These are phyloP conservation scores for Nakazawaea ambrosiae DNA, from an alignment of 805 yeast genomes.

Conservation along the genomic window DNA sequence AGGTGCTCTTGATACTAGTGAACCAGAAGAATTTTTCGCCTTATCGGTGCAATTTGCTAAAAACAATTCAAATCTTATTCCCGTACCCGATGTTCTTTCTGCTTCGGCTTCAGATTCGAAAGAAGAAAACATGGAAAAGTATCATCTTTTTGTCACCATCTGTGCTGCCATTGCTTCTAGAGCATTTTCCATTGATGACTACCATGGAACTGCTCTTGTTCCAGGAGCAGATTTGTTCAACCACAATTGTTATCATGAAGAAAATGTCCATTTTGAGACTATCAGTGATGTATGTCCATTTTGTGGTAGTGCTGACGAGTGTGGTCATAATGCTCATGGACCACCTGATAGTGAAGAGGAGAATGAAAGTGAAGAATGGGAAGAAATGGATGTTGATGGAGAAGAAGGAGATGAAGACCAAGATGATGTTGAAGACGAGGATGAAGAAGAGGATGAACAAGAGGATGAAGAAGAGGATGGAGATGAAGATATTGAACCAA, in stretches of 20 bases:
- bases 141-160: slow-evolving; percentile 45
- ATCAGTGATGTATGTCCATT: slow-evolving; percentile 27
- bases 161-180: slow-evolving; percentile 65
- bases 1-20: slow-evolving; percentile 48
- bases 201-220: slow-evolving; percentile 67
- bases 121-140: slow-evolving; percentile 20
- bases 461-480: slow-evolving; percentile 14
- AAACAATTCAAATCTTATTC: slow-evolving; percentile 20
- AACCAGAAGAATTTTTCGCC: slow-evolving; percentile 31
- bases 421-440: slow-evolving; percentile 18
- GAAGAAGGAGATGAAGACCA: slow-evolving; percentile 18
- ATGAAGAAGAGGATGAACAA: slow-evolving; percentile 17
- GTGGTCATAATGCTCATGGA: slow-evolving; percentile 24
- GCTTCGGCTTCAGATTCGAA: slow-evolving; percentile 18
- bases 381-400: slow-evolving; percentile 16
- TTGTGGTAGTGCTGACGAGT: slow-evolving; percentile 25
- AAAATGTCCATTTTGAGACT: slow-evolving; percentile 63
- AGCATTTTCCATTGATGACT: slow-evolving; percentile 76
- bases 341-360: slow-evolving; percentile 20
- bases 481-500: slow-evolving; percentile 13
- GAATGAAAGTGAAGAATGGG: slow-evolving; percentile 19
- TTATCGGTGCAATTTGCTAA: slow-evolving; percentile 37
- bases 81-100: slow-evolving; percentile 31
- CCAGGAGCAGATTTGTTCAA: slow-evolving; percentile 92
- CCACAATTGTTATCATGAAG: slow-evolving; percentile 47